Conservation (phyloP, 148 eudicot genomes). For the Rhododendron henanense region DNA sequence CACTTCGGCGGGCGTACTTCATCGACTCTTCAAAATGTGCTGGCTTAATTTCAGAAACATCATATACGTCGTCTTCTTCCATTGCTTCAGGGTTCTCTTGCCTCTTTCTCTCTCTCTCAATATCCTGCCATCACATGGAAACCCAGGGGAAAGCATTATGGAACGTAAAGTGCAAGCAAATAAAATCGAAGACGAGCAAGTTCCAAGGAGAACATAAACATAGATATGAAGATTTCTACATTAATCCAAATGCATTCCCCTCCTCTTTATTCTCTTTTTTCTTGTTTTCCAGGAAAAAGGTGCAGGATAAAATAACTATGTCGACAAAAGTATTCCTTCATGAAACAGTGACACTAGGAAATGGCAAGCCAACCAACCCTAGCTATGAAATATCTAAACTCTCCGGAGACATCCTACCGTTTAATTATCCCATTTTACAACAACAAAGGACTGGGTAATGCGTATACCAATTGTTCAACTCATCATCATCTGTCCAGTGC, state of each 20-base stretch:
- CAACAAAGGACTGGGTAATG: background rate
- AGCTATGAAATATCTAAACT: background rate
- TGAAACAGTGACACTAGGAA: background rate
- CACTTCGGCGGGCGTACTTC: conserved; percentile 43
- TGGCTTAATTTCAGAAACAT: conserved; percentile 33
- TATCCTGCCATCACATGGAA: conserved; percentile 20
- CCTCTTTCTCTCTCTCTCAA: conserved; percentile 30
- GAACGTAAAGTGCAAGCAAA: background rate
- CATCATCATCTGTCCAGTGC: background rate
- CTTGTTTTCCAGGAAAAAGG: background rate
- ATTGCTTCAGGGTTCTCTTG: conserved; percentile 33
- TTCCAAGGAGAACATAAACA: background rate
- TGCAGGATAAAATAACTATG: background rate
- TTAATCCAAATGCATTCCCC: background rate
- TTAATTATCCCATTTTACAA: background rate
- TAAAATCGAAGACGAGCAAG: background rate
- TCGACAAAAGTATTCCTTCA: background rate
- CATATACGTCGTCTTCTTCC: conserved; percentile 33
- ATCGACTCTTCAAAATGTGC: conserved; percentile 40
- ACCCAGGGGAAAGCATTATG: background rate
- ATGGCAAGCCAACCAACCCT: background rate
- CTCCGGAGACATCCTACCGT: background rate
- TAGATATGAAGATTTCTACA: background rate
- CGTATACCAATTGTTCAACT: background rate
- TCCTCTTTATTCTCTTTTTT: background rate